phyloP scores from a whole-genome alignment of 2,329 filamentous ascomycete genomes.

The Biscogniauxia marginata region DNA sequence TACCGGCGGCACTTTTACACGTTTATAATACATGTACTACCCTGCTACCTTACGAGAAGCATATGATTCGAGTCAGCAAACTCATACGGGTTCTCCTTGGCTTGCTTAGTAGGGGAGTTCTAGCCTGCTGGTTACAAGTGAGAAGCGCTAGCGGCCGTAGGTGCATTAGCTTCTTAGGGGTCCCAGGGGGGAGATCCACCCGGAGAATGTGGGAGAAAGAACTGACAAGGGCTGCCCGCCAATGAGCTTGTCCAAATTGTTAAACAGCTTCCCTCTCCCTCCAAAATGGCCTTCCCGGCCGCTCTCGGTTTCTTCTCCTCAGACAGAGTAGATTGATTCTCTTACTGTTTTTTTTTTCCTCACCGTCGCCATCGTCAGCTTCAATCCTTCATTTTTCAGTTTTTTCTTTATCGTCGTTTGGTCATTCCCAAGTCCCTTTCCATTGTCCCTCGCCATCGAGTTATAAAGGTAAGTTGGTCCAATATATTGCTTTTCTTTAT shows the following conservation, averaged over 20 bases:
- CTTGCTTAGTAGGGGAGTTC: neutral
- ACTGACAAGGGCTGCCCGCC: neutral
- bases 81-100: neutral
- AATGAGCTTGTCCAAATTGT: neutral
- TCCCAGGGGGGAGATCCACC: neutral
- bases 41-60: too few species aligned
- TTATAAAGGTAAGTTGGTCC: too few species aligned
- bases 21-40: too few species aligned
- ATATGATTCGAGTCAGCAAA: neutral
- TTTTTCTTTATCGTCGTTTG: neutral
- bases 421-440: neutral
- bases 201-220: neutral
- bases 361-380: constrained; percentile 1
- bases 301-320: constrained; percentile 1
- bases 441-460: neutral
- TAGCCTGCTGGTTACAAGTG: neutral
- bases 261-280: neutral
- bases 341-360: constrained; percentile 2
- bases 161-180: neutral
- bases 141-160: neutral
- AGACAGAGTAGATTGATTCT: neutral
- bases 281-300: neutral
- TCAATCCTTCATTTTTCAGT: neutral
- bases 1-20: too few species aligned
- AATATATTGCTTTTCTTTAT: too few species aligned